Base-by-base conservation (phyloP, 2,329 filamentous ascomycete genomes). In the Acarospora socialis region DNA sequence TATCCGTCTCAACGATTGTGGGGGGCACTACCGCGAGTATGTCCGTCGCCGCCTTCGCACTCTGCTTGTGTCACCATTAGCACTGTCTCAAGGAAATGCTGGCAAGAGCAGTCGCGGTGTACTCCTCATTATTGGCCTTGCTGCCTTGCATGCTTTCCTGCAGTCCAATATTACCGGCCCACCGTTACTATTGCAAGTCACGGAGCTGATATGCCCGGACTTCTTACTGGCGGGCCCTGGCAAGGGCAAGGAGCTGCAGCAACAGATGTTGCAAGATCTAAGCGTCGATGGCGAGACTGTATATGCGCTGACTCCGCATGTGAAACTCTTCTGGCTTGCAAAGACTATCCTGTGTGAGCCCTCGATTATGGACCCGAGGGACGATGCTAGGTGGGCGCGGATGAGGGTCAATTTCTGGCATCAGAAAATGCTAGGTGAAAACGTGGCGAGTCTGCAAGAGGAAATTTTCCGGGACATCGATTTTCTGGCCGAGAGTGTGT, bases 121-220 rank as follows among this genome's bases (percentile, higher is more conserved):
- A 29, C 38, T 64, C 5, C 41, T 73, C 33, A 59, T 70, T 26
- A 59, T 79, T 20, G 81, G 73, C 7, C 59, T 81, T 28, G 74
- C 78, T 1, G 70, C 77, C 2, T 64, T 93, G 7, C 69, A 82
- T 47, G 71, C 77, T 7, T 94, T 93, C 50, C 56, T 93, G 10
- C 86, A 94, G 52, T 73, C 74, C 1, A 93, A 83, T 50, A 80
- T 92, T 33, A 93, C 86, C 3, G 86, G 86, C 0, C 86, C 86
- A 1, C 77, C 83, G 0, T 60, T 92, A n/a, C 57, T 63, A 0
- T 77, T 73, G 47, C 55, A 55, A 15, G 55, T 67, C 3, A 56
- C 65, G 3, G 55, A 65, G 8, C 41, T 59, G 2, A 41, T 76
- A 4, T 46, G 77, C 3, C 64, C 67, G n/a, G 21, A 29, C 4